Evolutionary conservation across 2,329 filamentous ascomycete species (phyloP), one percentile per base, ranked within the genome.

Genomic region (Bipolaris oryzae): DNA sequence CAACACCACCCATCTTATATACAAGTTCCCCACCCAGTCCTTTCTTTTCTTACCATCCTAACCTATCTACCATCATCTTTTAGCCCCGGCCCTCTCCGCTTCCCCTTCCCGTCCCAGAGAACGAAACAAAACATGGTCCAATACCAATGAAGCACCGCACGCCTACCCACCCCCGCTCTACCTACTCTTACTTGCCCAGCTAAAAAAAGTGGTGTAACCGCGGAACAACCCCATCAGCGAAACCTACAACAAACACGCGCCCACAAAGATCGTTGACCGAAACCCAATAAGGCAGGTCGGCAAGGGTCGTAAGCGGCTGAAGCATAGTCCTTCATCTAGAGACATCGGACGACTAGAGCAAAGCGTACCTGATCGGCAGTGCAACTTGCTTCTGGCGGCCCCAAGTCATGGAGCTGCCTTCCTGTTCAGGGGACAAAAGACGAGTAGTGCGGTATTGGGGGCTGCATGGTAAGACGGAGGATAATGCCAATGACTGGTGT

Each of bases 61-160:
- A n/a, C 11, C 34, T 9, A 25, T 45, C 35, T 44, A 31, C 28
- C 18, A 11, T 11, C 7, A 28, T 28, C 37, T 16, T 38, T 38
- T n/a, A 38, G 35, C 7, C n/a, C n/a, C 35, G 15, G 21, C 16
- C 5, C n/a, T 15, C 25, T 31, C 42, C 25, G 23, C 33, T 10
- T 10, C 15, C 18, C 20, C 15, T 37, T 23, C 11, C n/a, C 21
- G 5, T 39, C n/a, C 16, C 13, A 23, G 35, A 33, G 58, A 31
- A 20, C 25, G 15, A 31, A 20, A 33, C 28, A 58, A 41, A 47
- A 47, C 55, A 60, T 43, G 60, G 44, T 44, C 49, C 54, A 66
- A 44, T 23, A n/a, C 71, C 69, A 73, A 71, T 70, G 61, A 68
- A 66, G 67, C 63, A 57, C 57, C 58, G 66, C 69, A 73, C 68